Evolutionary conservation across 2,329 filamentous ascomycete genomes (phyloP).

Genomic region (Setomelanomma holmii): DNA sequence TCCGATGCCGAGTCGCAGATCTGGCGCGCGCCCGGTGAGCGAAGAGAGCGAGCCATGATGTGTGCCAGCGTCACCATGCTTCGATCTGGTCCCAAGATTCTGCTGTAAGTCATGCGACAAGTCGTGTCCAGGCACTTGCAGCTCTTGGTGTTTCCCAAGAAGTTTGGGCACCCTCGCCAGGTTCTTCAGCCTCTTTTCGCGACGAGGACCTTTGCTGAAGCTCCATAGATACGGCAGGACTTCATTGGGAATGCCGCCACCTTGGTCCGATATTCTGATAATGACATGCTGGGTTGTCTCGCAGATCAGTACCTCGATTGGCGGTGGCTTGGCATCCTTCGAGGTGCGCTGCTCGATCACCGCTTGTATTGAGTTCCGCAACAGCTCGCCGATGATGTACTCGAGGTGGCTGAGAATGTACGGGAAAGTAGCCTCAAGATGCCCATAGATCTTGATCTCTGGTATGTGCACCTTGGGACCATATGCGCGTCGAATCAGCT

Average conservation of each 20-base stretch:
- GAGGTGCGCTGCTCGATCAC: constrained; percentile 75
- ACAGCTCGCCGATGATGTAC: constrained; percentile 94
- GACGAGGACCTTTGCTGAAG: constrained; percentile 90
- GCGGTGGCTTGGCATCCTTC: constrained; percentile 65
- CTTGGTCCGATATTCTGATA: constrained; percentile 93
- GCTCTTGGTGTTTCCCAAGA: constrained; percentile 91
- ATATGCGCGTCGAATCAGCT: constrained; percentile 77
- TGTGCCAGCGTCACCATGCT: constrained; percentile 28
- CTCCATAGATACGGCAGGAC: constrained; percentile 93
- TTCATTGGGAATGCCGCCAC: constrained; percentile 86
- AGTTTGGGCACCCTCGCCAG: constrained; percentile 86
- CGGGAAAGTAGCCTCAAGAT: constrained; percentile 88
- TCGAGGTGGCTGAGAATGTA: constrained; percentile 96
- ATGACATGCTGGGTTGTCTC: constrained; percentile 95
- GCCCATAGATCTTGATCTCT: constrained; percentile 81
- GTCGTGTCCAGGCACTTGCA: constrained; percentile 57
- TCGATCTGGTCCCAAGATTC: constrained; percentile 27
- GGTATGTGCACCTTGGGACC: constrained; percentile 75
- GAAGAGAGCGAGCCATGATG: constrained; percentile 74
- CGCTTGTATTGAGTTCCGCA: constrained; percentile 94
- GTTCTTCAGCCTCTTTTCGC: constrained; percentile 79
- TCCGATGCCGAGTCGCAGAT: constrained; percentile 89
- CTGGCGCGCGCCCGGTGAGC: constrained; percentile 81
- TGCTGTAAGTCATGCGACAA: constrained; percentile 19
- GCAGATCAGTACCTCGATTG: constrained; percentile 93